Base-by-base conservation (phyloP, 1,284 basidiomycete species). In the Takashimella tepidaria region DNA sequence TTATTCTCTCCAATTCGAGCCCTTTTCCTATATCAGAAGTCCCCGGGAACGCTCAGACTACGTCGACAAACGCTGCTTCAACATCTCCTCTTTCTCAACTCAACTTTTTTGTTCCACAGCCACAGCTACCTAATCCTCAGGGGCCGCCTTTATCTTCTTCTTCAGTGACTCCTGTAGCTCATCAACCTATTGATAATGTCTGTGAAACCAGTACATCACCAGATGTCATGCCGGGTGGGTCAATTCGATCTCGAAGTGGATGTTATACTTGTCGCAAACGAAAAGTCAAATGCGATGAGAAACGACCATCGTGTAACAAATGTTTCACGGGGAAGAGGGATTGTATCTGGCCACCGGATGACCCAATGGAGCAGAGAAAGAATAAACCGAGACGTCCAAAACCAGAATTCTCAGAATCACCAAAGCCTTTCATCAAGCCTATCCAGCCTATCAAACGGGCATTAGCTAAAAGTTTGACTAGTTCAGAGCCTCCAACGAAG, bases 261-360 rank as follows among this genome's bases (percentile, higher is more conserved):
- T 72, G 70, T 56, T 60, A 69, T 42, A 69, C 68, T 12, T 72
- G 70, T 37, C 60, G 70, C 16, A 45, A 55, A 12, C 57, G 71
- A 11, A 73, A 72, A 49, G 67, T 73, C 45, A 70, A 71, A 51
- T 73, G 71, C 47, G 67, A 69, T 45, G 70, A 73, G 56, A 55
- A 54, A 16, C 50, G 60, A 27, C 70, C 70, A 6, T 47, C 55
- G 1, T 73, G 70, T 53, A 62, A 62, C 25, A 68, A 66, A 40
- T 64, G 65, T 40, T 8, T 37, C 31, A 37, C 31, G 8, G 31
- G 31, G 31, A 37, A 37, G 31, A 8, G 31, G 16, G 31, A 37
- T 63, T 67, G 65, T 48, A 57, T 62, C 10, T 67, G 65, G 65
- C 65, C 65, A 1, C 63, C 65, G 5, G 63, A 62, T 19, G 65